Evolutionary conservation across 2,329 filamentous ascomycete genomes (phyloP), one percentile per base, ranked within the genome.

Genomic region (Pseudogymnoascus sp.): DNA sequence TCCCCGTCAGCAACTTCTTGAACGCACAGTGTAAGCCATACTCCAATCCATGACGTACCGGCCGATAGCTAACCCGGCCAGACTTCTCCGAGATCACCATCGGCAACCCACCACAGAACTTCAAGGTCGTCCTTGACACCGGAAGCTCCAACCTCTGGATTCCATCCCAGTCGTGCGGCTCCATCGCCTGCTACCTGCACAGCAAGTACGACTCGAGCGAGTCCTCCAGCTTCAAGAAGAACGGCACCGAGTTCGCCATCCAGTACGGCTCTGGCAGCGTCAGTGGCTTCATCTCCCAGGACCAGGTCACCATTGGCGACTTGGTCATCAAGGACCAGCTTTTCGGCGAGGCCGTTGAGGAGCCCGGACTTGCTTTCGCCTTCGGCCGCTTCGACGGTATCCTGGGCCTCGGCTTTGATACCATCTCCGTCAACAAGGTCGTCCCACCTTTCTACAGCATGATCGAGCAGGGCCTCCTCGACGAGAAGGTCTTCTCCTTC

Each of bases 71-170:
- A 66, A 67, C 30, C 37, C 12, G n/a, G 6, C 7, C 6, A 95
- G 92, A 99, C 82, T 99, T 96, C 85, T 95, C 93, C 68, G 91
- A 97, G 76, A 97, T 99, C 75, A 83, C 85, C 69, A 85, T 99
- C 74, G 94, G 94, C 66, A 93, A 87, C 57, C 94, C 94, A 67
- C 87, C 94, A 35, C 94, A 99, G 80, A 82, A 79, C 68, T 99
- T 99, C 86, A 99, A 99, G 84, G 95, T 99, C 68, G 89, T 99
- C 66, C 88, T 99, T 66, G 94, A 99, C 76, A 99, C 94, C 28
- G 94, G 94, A 71, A 97, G 91, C 82, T 97, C 94, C 75, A 99
- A 99, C 82, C 84, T 99, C 66, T 99, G 95, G 95, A 92, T 99
- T 63, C 95, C 95, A 38, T 96, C 92, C 22, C 81, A 84, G 62